Conservation (phyloP, 2,329 filamentous ascomycete species). For the Fusarium sp. region DNA sequence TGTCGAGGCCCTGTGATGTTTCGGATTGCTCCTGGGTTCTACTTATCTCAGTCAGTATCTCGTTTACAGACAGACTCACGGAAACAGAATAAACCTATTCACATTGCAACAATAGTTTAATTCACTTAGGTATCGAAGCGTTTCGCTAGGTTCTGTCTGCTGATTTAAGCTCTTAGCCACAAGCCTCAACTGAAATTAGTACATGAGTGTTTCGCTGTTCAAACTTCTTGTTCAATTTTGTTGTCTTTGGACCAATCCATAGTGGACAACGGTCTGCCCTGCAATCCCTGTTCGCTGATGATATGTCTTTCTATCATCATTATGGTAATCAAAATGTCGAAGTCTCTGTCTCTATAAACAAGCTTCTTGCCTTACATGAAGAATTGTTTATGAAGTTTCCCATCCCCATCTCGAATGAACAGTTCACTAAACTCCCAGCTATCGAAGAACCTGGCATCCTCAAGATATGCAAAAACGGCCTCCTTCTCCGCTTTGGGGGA, state of each 20-base stretch:
- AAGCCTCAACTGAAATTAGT: no score
- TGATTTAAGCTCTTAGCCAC: no score
- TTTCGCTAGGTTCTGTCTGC: no score
- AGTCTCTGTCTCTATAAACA: not conserved
- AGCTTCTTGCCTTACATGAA: not conserved
- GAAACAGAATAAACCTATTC: not conserved
- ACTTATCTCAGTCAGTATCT: not conserved
- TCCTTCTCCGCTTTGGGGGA: not conserved
- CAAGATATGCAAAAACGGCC: not conserved
- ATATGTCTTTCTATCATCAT: not conserved
- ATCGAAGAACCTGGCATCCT: not conserved
- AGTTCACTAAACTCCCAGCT: not conserved
- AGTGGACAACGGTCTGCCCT: fast-evolving
- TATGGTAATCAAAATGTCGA: not conserved
- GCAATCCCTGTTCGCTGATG: not conserved
- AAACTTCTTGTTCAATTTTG: not conserved
- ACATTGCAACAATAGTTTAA: not conserved
- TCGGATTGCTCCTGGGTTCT: not conserved
- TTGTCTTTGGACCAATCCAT: not conserved
- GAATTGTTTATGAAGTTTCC: not conserved
- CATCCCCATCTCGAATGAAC: not conserved
- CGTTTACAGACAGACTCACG: fast-evolving
- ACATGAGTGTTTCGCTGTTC: no score
- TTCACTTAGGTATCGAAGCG: fast-evolving
- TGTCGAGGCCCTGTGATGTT: not conserved